Base-by-base conservation (phyloP, 805 yeast species). In the Kazachstania psychrophila region DNA sequence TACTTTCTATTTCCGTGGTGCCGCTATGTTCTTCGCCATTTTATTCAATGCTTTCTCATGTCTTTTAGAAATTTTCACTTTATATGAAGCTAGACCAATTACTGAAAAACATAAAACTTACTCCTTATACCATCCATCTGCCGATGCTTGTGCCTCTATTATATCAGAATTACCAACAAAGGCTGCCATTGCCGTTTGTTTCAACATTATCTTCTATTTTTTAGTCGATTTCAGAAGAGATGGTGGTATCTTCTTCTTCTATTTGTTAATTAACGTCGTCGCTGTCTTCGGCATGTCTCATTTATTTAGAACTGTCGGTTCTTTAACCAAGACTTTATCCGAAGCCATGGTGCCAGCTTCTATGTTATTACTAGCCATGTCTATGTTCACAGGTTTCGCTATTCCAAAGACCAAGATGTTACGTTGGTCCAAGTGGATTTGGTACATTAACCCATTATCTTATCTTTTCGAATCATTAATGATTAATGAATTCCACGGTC, bases 41-140 rank as follows among this genome's bases (percentile, higher is more conserved):
- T 60, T 76, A 49, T 75, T 73, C 54, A 75, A 75, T 51, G 75
- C 79, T n/a, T 71, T 76, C 45, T 61, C 75, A n/a, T 73, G 78
- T 7, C 52, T 75, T 37, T 60, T 73, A 44, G 82, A 76, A 56
- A 65, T 76, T 40, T 60, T 71, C 51, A 45, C 72, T 0, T 51
- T 72, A 23, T 75, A 61, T 48, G 75, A 71, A 44, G 65, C 74
- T 23, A 67, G 82, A 49, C 69, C 73, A 14, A 67, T 77, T 41
- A 70, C 74, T 26, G 76, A 72, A 45, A 76, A 77, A 49, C 83
- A 76, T 43, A 69, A 69, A 44, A 66, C 67, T 19, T 75, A 68
- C 46, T 75, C 78, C 1, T 52, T 77, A 27, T 76, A 76, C 45
- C 77, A 70, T 43, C 79, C 81, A 10, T 62, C 75, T 36, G 78